A percentile compares a stretch with the other conserved stretches of the same genome.
Conservation (phyloP, 1,284 basidiomycete genomes). For the Apiotrichum gracile region DNA sequence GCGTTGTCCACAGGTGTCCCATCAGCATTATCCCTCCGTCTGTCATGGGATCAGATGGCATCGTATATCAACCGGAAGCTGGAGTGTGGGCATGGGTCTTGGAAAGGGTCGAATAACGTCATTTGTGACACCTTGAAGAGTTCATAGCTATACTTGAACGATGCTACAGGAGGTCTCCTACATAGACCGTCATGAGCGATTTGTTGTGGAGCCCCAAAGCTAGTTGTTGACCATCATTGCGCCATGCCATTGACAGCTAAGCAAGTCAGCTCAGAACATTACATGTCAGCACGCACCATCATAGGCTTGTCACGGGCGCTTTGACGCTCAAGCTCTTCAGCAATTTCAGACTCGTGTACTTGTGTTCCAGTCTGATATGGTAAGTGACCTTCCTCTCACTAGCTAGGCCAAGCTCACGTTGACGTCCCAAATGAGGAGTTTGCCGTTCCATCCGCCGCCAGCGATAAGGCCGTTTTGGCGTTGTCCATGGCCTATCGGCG, state of each 20-base stretch:
- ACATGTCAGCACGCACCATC: constrained; percentile 19
- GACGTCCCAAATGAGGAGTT: constrained; percentile 36
- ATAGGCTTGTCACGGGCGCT: constrained; percentile 28
- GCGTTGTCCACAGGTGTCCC: not conserved
- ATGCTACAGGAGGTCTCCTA: constrained; percentile 16
- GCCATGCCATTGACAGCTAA: constrained; percentile 35
- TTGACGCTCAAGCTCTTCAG: constrained; percentile 27
- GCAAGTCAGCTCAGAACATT: not conserved
- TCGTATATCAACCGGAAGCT: constrained; percentile 11
- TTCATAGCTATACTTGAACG: too few species aligned
- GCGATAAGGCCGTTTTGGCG: constrained; percentile 27
- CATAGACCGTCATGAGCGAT: constrained; percentile 28
- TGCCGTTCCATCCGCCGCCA: constrained; percentile 39
- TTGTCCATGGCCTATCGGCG: constrained; percentile 18
- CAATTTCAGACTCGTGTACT: constrained; percentile 27
- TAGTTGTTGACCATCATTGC: constrained; percentile 36
- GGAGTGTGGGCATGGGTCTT: constrained; percentile 15
- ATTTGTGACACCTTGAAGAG: not conserved
- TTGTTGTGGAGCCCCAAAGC: constrained; percentile 39
- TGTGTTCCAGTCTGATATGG: constrained; percentile 24
- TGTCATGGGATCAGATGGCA: not conserved
- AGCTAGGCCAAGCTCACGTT: constrained; percentile 21
- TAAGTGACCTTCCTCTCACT: not conserved
- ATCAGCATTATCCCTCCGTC: not conserved
- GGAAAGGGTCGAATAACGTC: not conserved